A percentile compares a stretch with the other conserved stretches of the same genome.
phyloP scores from a whole-genome alignment of 371 early-diverging fungal species.

The Basidiobolus meristosporus region DNA sequence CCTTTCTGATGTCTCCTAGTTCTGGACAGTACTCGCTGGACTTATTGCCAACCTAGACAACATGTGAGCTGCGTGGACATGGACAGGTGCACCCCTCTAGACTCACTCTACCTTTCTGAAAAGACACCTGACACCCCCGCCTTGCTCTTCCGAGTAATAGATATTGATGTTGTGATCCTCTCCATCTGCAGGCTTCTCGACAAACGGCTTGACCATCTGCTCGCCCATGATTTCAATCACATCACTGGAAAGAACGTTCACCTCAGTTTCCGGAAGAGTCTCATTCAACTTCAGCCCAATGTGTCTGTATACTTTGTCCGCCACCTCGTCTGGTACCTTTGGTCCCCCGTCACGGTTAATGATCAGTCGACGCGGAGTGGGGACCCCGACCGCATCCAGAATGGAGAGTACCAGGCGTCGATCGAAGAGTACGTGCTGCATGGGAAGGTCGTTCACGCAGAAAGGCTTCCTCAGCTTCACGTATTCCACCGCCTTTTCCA shows the following conservation, averaged over 20 bases:
- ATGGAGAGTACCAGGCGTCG: slow-evolving; percentile 73
- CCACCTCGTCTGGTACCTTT: slow-evolving; percentile 22
- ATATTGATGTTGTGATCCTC: slow-evolving; percentile 97
- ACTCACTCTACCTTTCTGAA: slow-evolving; percentile 94
- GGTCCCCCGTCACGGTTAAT: slow-evolving; percentile 58
- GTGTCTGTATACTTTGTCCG: slow-evolving; percentile 12
- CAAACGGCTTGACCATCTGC: slow-evolving; percentile 78
- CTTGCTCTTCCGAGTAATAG: slow-evolving; percentile 70
- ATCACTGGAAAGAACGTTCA: slow-evolving; percentile 34
- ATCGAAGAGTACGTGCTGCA: slow-evolving; percentile 87
- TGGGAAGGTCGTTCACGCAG: slow-evolving; percentile 76
- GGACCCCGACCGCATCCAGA: slow-evolving; percentile 68
- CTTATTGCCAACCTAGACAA: too few relatives aligned
- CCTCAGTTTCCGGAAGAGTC: slow-evolving; percentile 7
- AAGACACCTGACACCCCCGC: slow-evolving; percentile 82
- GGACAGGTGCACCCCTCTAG: too few relatives aligned
- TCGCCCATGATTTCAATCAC: slow-evolving; percentile 51
- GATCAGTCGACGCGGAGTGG: slow-evolving; percentile 72
- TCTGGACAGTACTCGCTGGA: slow-evolving; percentile 80
- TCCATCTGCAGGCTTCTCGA: slow-evolving; percentile 93
- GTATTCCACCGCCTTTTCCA: slow-evolving; percentile 86
- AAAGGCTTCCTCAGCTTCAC: slow-evolving; percentile 65
- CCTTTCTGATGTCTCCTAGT: slow-evolving; percentile 33
- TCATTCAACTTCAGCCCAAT: slow-evolving; percentile 26
- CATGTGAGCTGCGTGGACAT: too few relatives aligned